Evolutionary conservation across 106 monocot species (phyloP).

Genomic region (Acorus gramineus): DNA sequence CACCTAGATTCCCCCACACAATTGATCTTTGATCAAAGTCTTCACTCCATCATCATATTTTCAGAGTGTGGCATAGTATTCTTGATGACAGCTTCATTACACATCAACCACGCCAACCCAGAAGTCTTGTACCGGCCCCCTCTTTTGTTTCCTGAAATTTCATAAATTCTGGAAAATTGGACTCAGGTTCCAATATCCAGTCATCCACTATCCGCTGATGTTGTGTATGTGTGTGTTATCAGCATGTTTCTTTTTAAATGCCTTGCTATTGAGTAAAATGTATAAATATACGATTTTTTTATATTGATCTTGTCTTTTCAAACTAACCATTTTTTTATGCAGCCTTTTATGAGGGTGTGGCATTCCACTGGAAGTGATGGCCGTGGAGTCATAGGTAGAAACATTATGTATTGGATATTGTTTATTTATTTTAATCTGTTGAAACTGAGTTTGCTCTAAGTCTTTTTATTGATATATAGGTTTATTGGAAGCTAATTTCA

Average conservation of each 20-base stretch:
- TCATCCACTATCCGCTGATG: no score
- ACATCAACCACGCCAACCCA: no score
- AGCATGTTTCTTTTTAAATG: not conserved
- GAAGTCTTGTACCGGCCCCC: no score
- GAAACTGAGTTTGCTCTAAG: not conserved
- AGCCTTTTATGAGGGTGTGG: conserved; percentile 99
- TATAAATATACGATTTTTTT: not conserved
- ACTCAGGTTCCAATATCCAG: no score
- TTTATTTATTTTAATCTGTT: not conserved
- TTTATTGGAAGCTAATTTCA: conserved; percentile 92
- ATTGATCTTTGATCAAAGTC: no score
- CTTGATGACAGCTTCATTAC: no score
- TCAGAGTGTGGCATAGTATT: no score
- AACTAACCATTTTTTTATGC: not conserved
- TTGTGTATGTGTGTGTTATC: no score
- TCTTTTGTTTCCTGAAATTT: no score
- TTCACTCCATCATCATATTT: no score
- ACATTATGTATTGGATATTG: not conserved
- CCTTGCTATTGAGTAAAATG: not conserved
- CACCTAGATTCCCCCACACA: no score
- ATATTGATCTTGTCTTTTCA: not conserved
- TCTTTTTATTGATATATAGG: conserved; percentile 20
- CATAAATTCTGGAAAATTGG: no score
- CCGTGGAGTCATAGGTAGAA: conserved; percentile 85
- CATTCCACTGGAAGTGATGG: conserved; percentile 98